A percentile compares a stretch with the other conserved stretches of the same genome.
Evolutionary conservation across 108 stramenopile species (phyloP).

Genomic region (Epithemia pelagica): DNA sequence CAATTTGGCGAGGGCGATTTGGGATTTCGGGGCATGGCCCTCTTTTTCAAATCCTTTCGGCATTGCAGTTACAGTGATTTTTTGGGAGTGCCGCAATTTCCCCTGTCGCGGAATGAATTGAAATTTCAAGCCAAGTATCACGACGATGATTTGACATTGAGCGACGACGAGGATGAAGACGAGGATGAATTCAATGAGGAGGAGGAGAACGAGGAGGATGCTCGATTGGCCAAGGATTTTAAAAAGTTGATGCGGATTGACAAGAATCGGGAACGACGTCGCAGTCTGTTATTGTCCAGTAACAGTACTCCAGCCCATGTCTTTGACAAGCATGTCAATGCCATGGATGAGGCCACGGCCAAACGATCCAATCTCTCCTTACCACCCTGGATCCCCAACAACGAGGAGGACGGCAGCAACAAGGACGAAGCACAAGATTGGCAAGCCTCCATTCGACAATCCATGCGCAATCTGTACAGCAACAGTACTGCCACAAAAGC

Average conservation of each 20-base stretch:
- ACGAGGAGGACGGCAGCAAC: background rate
- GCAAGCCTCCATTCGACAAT: background rate
- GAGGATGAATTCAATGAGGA: slow-evolving; percentile 6
- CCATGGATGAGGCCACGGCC: background rate
- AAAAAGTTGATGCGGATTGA: slow-evolving; percentile 25
- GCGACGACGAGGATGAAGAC: slow-evolving; percentile 18
- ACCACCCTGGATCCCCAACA: background rate
- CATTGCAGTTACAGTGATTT: slow-evolving; percentile 40
- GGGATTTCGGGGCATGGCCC: slow-evolving; percentile 76
- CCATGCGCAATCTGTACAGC: background rate
- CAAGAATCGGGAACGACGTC: slow-evolving; percentile 42
- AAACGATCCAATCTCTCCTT: background rate
- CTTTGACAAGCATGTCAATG: background rate
- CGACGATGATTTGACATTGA: slow-evolving; percentile 52
- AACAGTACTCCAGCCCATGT: background rate
- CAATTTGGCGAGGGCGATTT: slow-evolving; percentile 82
- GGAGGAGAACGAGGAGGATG: background rate
- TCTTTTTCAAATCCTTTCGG: slow-evolving; percentile 73
- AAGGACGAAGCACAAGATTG: background rate
- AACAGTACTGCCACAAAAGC: background rate
- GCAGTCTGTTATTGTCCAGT: slow-evolving; percentile 19
- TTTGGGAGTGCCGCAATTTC: slow-evolving; percentile 69
- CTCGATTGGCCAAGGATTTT: background rate
- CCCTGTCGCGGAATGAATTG: slow-evolving; percentile 63
- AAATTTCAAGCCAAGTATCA: slow-evolving; percentile 62